Conservation (phyloP, 768 basidiomycete genomes). For the Sporobolomyces pararoseus region DNA sequence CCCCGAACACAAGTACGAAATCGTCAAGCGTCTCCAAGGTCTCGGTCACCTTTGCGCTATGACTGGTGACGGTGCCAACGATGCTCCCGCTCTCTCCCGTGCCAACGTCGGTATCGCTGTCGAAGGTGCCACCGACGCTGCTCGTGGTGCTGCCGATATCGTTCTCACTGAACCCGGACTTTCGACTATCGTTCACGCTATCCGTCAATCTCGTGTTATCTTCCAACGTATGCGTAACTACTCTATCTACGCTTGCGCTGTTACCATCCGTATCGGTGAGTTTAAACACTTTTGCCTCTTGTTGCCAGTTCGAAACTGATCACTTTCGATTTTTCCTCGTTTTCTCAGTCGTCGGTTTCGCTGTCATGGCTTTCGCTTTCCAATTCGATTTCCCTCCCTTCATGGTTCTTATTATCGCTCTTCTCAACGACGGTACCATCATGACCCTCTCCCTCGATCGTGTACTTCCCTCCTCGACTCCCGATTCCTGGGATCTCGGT, state of each 20-base stretch:
- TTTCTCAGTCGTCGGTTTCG: slow-evolving; percentile 90
- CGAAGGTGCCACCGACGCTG: slow-evolving; percentile 97
- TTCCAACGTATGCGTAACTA: slow-evolving; percentile 99
- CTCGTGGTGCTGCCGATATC: slow-evolving; percentile 96
- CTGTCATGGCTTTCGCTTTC: slow-evolving; percentile 91
- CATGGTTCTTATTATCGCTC: slow-evolving; percentile 97
- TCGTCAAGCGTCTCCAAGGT: slow-evolving; percentile 95
- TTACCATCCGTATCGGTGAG: slow-evolving; percentile 82
- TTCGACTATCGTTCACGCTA: slow-evolving; percentile 97
- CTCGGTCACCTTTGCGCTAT: slow-evolving; percentile 95
- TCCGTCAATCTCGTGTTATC: slow-evolving; percentile 95
- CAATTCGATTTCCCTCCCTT: slow-evolving; percentile 98
- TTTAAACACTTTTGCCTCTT: background rate
- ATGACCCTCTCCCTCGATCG: slow-evolving; percentile 92
- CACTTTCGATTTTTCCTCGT: slow-evolving; percentile 56
- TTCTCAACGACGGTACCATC: slow-evolving; percentile 97
- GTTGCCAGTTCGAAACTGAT: background rate
- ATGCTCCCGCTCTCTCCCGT: slow-evolving; percentile 93
- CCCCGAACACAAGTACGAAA: slow-evolving; percentile 99
- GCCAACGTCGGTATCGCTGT: slow-evolving; percentile 99
- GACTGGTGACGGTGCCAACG: slow-evolving; percentile 99
- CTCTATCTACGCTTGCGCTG: slow-evolving; percentile 63
- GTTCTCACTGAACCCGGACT: slow-evolving; percentile 97
- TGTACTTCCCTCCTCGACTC: slow-evolving; percentile 84
- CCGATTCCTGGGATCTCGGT: slow-evolving; percentile 90